Evolutionary conservation across 139 green algal species (phyloP).

Genomic region (Haematococcus sp.): DNA sequence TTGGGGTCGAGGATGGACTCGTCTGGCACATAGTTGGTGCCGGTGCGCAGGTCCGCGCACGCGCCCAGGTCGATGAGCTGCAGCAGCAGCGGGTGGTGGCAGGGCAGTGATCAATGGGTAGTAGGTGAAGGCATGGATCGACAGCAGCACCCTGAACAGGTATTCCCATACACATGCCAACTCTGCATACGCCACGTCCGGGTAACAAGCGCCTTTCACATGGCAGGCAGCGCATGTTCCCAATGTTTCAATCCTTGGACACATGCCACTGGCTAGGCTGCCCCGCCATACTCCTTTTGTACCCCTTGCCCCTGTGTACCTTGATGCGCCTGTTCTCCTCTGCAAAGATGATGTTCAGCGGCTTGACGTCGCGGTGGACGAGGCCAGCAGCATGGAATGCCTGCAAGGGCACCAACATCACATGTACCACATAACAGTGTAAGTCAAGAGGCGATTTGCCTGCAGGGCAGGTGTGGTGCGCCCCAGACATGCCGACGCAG

Average conservation of each 20-base stretch:
- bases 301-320: no score
- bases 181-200: no score
- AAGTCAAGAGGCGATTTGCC: not conserved
- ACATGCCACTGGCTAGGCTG: no score
- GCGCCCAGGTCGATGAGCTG: conserved; percentile 66
- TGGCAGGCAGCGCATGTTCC: no score
- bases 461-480: no score
- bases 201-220: no score
- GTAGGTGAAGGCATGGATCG: no score
- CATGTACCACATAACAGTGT: not conserved
- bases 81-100: conserved; percentile 27
- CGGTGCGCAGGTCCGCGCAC: conserved; percentile 75
- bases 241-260: no score
- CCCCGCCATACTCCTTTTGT: no score
- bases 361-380: conserved; percentile 94
- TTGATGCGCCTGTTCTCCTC: conserved; percentile 61
- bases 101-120: not conserved
- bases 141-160: no score
- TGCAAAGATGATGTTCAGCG: conserved; percentile 82
- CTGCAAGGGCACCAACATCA: conserved; percentile 30
- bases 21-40: conserved; percentile 87
- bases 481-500: no score
- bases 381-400: conserved; percentile 79
- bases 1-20: conserved; percentile 87
- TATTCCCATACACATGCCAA: no score